These are phyloP conservation scores for Akanthomyces uredinophilus DNA, from an alignment of 2,329 filamentous ascomycete genomes.

Conservation along the genomic window DNA sequence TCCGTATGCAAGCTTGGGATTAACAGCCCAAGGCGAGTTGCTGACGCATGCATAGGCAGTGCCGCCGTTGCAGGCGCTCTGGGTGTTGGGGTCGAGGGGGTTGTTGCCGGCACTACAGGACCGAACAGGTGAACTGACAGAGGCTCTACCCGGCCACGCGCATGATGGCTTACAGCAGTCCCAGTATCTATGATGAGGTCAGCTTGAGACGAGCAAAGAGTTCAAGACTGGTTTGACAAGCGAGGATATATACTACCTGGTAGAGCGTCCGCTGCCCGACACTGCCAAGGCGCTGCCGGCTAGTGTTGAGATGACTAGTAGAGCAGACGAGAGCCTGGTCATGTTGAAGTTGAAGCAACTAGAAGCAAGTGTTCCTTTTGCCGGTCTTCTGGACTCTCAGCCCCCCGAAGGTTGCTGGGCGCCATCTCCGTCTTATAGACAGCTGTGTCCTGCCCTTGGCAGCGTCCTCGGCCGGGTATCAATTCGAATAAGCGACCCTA, in stretches of 20 bases:
- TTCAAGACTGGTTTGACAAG: neutral
- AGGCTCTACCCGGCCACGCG: constrained; percentile 53
- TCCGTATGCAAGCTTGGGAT: constrained; percentile 54
- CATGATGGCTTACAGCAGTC: constrained; percentile 71
- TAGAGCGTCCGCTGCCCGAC: neutral
- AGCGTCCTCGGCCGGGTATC: no score
- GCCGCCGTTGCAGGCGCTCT: constrained; percentile 53
- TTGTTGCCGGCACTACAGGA: constrained; percentile 52
- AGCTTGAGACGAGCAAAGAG: constrained; percentile 9
- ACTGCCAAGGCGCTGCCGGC: neutral
- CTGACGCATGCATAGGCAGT: constrained; percentile 55
- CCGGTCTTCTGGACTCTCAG: no score
- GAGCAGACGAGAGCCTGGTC: neutral
- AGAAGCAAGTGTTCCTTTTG: no score
- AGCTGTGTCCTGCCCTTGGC: no score
- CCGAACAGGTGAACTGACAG: constrained; percentile 43
- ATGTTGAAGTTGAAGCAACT: neutral
- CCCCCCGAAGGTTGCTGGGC: no score
- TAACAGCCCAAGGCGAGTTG: constrained; percentile 58
- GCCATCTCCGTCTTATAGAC: no score
- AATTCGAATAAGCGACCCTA: no score
- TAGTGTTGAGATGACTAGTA: neutral
- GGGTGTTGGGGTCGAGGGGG: constrained; percentile 45
- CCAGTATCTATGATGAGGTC: constrained; percentile 39
- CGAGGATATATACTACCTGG: neutral